Evolutionary conservation across 768 basidiomycete genomes (phyloP).

Genomic region (Termitomyces titanicus): DNA sequence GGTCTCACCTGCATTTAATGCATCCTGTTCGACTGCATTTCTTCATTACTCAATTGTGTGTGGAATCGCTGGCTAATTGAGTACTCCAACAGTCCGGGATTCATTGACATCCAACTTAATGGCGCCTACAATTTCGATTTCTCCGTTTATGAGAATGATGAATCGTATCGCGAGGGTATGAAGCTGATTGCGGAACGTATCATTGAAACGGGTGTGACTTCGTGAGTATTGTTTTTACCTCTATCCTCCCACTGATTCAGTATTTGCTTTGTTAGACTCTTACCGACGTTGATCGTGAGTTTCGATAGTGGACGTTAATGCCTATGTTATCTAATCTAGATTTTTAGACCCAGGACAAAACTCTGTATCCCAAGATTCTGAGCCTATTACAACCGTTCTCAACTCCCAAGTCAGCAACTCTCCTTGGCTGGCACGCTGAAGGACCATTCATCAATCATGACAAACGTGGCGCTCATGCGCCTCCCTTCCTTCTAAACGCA

Average conservation of each 20-base stretch:
- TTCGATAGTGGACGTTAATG: background rate
- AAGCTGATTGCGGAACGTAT: constrained; percentile 71
- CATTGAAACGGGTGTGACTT: constrained; percentile 85
- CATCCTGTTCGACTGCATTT: background rate
- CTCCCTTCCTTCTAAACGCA: constrained; percentile 59
- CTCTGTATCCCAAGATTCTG: constrained; percentile 69
- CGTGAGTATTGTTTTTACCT: constrained; percentile 44
- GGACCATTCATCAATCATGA: constrained; percentile 81
- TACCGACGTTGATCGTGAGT: constrained; percentile 72
- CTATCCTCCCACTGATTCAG: constrained; percentile 2
- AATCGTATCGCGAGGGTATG: constrained; percentile 64
- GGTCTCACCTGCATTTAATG: background rate
- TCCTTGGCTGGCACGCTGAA: constrained; percentile 90
- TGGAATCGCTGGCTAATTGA: background rate
- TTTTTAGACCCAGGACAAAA: constrained; percentile 71
- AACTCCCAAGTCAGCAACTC: constrained; percentile 58
- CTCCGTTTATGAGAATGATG: constrained; percentile 74
- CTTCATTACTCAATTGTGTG: too few species aligned
- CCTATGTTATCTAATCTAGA: background rate
- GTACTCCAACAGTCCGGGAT: constrained; percentile 58
- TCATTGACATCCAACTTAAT: constrained; percentile 87
- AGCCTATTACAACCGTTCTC: constrained; percentile 66
- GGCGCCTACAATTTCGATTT: constrained; percentile 89
- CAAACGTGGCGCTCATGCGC: constrained; percentile 84
- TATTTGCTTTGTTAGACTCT: constrained; percentile 36